Conservation (phyloP, 139 green algal genomes). For the Spirogloea muscicola region DNA sequence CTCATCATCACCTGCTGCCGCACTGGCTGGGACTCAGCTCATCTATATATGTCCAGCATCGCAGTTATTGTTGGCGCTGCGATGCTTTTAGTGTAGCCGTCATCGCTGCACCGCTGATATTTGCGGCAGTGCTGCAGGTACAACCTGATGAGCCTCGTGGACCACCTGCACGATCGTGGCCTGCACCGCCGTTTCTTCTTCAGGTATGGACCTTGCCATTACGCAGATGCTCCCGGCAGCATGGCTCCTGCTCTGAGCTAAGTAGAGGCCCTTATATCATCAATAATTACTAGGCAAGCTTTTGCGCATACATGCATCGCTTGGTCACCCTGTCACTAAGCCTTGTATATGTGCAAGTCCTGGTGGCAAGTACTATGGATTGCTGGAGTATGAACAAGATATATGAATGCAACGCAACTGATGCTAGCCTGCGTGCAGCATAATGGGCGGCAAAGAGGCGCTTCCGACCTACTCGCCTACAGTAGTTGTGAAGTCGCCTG, state of each 20-base stretch:
- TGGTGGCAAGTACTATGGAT: no score
- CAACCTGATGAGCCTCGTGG: no score
- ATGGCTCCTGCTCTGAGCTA: no score
- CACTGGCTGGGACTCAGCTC: background rate
- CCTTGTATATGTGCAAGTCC: no score
- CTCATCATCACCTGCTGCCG: slow-evolving; percentile 38
- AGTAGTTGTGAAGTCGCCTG: background rate
- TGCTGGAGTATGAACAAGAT: no score
- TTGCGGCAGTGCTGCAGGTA: no score
- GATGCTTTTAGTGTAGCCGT: background rate
- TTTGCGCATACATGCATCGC: background rate
- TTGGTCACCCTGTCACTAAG: no score
- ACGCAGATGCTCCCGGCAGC: no score
- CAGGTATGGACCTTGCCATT: background rate
- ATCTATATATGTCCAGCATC: background rate
- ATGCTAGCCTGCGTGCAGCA: slow-evolving; percentile 8
- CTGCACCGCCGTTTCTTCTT: slow-evolving; percentile 5
- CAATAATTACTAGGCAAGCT: no score
- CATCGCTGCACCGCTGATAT: no score
- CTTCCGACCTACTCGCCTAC: background rate
- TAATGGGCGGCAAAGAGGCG: background rate
- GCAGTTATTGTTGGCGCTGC: background rate
- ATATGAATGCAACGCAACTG: no score
- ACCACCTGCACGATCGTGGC: background rate
- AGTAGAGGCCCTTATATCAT: no score